Base-by-base conservation (phyloP, 2,329 filamentous ascomycete genomes). In the Apiospora hydei region DNA sequence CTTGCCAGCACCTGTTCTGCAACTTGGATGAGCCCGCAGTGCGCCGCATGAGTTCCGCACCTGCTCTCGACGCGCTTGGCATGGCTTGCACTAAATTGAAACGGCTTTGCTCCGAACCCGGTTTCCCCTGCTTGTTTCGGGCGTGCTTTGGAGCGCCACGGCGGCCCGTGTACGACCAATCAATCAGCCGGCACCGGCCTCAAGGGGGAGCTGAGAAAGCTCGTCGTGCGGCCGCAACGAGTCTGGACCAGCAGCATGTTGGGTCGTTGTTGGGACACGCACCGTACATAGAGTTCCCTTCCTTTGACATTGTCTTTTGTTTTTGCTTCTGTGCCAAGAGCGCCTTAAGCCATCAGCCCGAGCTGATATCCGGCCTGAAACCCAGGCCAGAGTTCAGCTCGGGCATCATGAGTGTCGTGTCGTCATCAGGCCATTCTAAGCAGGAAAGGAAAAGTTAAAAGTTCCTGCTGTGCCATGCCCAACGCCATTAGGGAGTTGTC, bases 111-210 rank as follows among this genome's bases (percentile, higher is more conserved):
- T 13, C 57, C 57, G 21, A 64, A n/a, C 18, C 47, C n/a, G 49
- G n/a, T 6, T 26, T 26, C 1, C 11, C 8, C 11, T 30, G 34
- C 57, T 64, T 41, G 57, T 41, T 34, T 64, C 57, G 57, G 57
- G 57, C n/a, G 34, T 64, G n/a, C 21, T 64, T 6, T 64, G 57
- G 57, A 41, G 34, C 57, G 57, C 57, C 57, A 64, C 57, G 57
- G 57, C 57, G 34, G 57, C 34, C 57, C 53, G 53, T 38, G 30
- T 38, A 4, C 53, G 18, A 38, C 53, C 53, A 38, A 61, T 61
- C 53, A 61, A 61, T 61, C 30, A 41, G 10, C 30, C 53, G 30
- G 53, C 53, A 21, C 53, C 53, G 34, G 21, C 34, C 21, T 6
- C 18, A 3, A 21, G 10, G 30, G 18, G 3, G 30, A 64, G 57